phyloP scores from a whole-genome alignment of 2,329 filamentous ascomycete species.

The Aspergillus felis region DNA sequence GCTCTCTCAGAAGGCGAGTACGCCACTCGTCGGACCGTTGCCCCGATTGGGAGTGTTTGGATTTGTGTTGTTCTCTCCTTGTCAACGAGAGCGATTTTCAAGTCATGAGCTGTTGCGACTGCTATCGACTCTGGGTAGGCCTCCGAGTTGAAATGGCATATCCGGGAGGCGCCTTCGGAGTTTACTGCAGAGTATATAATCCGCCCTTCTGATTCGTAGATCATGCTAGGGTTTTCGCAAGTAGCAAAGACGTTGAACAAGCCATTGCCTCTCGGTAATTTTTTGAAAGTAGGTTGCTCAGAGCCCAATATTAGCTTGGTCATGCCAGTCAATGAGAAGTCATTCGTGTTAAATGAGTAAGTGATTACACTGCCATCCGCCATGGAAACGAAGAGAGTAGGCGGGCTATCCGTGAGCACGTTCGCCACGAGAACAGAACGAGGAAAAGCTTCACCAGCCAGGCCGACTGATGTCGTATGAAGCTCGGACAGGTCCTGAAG shows the following conservation, averaged over 20 bases:
- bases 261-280: conserved; percentile 64
- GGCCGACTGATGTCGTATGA: conserved; percentile 58
- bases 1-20: conserved; percentile 75
- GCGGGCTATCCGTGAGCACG: conserved; percentile 62
- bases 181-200: conserved; percentile 93
- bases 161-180: conserved; percentile 74
- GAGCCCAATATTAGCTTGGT: conserved; percentile 84
- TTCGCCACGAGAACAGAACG: conserved; percentile 76
- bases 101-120: conserved; percentile 69
- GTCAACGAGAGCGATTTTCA: conserved; percentile 79
- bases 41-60: conserved; percentile 69
- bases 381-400: conserved; percentile 83
- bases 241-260: conserved; percentile 84
- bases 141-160: conserved; percentile 77
- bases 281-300: conserved; percentile 75
- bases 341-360: conserved; percentile 63
- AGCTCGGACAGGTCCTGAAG: conserved; percentile 63
- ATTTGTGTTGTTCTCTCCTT: conserved; percentile 84
- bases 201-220: conserved; percentile 82
- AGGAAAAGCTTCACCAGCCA: conserved; percentile 73
- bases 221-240: conserved; percentile 88
- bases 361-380: conserved; percentile 88
- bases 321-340: conserved; percentile 63
- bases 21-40: conserved; percentile 81
- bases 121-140: conserved; percentile 78